These are phyloP conservation scores for Lodderomyces orthopsilosis DNA, from an alignment of 1,139 yeast species.

Conservation along the genomic window DNA sequence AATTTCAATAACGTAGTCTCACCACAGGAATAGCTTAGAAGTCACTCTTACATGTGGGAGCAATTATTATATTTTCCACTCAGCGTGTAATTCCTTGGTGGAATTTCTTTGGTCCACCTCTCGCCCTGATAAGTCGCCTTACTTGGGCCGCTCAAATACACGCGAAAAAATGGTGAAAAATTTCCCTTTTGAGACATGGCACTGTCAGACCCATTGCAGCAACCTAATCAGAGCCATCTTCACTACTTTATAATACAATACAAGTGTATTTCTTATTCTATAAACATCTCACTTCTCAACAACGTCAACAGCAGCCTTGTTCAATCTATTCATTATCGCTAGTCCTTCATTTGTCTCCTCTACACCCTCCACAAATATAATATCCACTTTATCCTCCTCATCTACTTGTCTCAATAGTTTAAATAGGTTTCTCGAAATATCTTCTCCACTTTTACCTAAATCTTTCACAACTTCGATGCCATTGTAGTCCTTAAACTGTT, in stretches of 20 bases:
- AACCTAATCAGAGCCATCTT: no score
- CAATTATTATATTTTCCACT: no score
- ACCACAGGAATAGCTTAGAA: no score
- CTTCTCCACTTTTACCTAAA: constrained; percentile 57
- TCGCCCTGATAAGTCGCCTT: background rate
- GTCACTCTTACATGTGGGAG: background rate
- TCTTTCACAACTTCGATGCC: constrained; percentile 36
- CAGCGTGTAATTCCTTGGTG: no score
- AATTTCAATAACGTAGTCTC: no score
- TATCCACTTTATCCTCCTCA: constrained; percentile 50
- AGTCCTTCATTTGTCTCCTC: constrained; percentile 73
- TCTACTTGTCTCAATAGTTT: constrained; percentile 71
- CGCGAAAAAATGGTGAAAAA: background rate
- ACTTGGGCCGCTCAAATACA: background rate
- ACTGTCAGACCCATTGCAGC: no score
- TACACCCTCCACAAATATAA: constrained; percentile 74
- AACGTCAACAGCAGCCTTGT: constrained; percentile 75
- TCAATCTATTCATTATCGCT: constrained; percentile 89
- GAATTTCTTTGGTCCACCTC: background rate
- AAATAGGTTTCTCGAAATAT: constrained; percentile 74
- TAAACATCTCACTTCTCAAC: constrained; percentile 13
- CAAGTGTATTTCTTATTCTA: background rate
- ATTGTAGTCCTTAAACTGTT: constrained; percentile 26
- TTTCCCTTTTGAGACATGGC: background rate
- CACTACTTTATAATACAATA: no score